phyloP scores from a whole-genome alignment of 371 early-diverging fungal species.

The Capillidium rhysosporum region DNA sequence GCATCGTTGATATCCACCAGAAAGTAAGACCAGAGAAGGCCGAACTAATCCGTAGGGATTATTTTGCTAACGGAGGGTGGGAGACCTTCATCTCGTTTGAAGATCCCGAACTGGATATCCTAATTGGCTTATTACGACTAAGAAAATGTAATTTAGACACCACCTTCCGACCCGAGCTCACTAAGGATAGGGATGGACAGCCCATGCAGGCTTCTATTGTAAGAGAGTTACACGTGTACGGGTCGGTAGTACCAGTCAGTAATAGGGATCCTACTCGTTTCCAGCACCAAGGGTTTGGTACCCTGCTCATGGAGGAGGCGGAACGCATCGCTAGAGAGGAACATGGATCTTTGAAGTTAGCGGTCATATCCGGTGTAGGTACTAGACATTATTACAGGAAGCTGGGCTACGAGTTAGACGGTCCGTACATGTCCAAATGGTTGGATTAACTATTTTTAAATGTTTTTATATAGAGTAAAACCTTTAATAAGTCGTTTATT shows the following conservation, averaged over 20 bases:
- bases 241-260: slow-evolving; percentile 93
- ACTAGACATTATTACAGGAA: slow-evolving; percentile 98
- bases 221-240: slow-evolving; percentile 99
- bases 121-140: slow-evolving; percentile 93
- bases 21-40: slow-evolving; percentile 88
- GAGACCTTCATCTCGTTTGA: slow-evolving; percentile 99
- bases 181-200: slow-evolving; percentile 15
- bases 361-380: slow-evolving; percentile 93
- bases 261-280: slow-evolving; percentile 92
- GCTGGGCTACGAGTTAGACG: slow-evolving; percentile 95
- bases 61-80: slow-evolving; percentile 99
- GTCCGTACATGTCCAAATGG: slow-evolving; percentile 93
- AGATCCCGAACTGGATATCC: slow-evolving; percentile 95
- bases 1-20: slow-evolving; percentile 97
- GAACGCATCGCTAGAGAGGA: slow-evolving; percentile 98
- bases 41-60: slow-evolving; percentile 97
- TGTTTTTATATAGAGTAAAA: neutral
- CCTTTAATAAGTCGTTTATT: no score
- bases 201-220: slow-evolving; percentile 77
- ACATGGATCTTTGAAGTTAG: slow-evolving; percentile 89
- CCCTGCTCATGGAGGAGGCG: slow-evolving; percentile 97
- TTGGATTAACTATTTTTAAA: slow-evolving; percentile 16
- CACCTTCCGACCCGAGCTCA: slow-evolving; percentile 80
- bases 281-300: slow-evolving; percentile 99
- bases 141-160: slow-evolving; percentile 78